phyloP scores from a whole-genome alignment of 352 stramenopile genomes.

The Thraustochytrium sp. region DNA sequence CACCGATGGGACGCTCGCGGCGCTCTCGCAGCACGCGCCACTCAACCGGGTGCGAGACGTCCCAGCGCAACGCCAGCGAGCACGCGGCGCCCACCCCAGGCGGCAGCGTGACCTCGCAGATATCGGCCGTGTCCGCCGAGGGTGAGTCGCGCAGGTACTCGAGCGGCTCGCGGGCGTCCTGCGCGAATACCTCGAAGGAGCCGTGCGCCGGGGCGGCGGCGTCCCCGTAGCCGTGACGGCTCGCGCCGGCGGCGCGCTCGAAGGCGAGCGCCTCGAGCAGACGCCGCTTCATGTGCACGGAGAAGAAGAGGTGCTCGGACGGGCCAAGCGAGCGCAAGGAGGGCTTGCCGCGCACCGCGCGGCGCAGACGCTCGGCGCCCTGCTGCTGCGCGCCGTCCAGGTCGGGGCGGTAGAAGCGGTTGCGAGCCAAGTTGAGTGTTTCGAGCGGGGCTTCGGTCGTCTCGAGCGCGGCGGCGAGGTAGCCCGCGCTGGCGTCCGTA shows the following conservation, averaged over 20 bases:
- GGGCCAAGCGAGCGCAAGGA: not conserved
- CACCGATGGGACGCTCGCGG: not conserved
- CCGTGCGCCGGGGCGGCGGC: not conserved
- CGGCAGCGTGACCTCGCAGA: not conserved
- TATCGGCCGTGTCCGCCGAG: not conserved
- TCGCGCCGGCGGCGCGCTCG: not conserved
- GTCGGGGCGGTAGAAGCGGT: not conserved
- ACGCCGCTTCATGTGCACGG: not conserved
- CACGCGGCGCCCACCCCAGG: not conserved
- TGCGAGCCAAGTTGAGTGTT: not conserved
- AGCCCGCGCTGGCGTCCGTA: not conserved
- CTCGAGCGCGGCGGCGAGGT: not conserved
- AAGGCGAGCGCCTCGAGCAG: not conserved
- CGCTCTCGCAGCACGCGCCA: slow-evolving; percentile 20
- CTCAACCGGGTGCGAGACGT: not conserved
- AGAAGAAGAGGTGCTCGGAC: not conserved
- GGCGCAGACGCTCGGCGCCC: not conserved
- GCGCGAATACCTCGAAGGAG: not conserved
- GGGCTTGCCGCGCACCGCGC: not conserved
- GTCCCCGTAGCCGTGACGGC: too few species aligned
- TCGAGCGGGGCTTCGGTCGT: not conserved
- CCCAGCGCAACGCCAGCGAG: not conserved
- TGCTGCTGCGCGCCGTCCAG: not conserved
- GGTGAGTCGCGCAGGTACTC: not conserved
- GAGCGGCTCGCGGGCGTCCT: not conserved